Base-by-base conservation (phyloP, 2,329 filamentous ascomycete species). In the Apiospora phragmitis region DNA sequence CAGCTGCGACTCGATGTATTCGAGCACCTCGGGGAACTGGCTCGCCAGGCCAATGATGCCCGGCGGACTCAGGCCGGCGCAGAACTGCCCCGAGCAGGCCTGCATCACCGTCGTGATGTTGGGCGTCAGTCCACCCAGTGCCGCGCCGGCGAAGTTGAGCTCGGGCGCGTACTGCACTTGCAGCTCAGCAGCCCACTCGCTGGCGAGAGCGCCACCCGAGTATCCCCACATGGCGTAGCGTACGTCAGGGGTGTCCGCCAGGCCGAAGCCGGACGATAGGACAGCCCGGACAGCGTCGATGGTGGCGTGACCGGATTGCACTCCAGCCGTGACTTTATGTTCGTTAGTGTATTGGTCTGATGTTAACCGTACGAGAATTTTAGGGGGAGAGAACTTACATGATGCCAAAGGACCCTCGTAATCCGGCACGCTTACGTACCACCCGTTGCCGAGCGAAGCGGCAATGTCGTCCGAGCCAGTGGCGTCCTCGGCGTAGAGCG, bases 141-240 rank as follows among this genome's bases (percentile, higher is more conserved):
- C 87, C 1, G 82, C 83, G 3, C 86, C 87, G 0, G 79, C 79
- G 42, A 90, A 81, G 2, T 80, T 77, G 6, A 90, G 76, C 49
- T 88, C 86, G 0, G 87, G 86, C 0, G 88, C 87, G 71, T 90
- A 90, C 5, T 79, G 78, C 0, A 81, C 79, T 59, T 87, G 85
- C 29, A 89, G 75, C 67, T 89, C 86, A 21, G 85, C 83, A 0
- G 87, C 87, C 81, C 83, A 87, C 41, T 85, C 85, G 3, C 80
- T 84, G 0, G 87, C 86, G 24, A 89, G 72, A 1, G 83, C 83
- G 4, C 88, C 88, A 3, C 88, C 88, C 0, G 85, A 88, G 74
- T 89, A 90, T 0, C 88, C 88, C 86, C 85, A 87, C 70, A 87
- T 76, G 0, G 81, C 80, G 49, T 80, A 75, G 2, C 74, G 77